Base-by-base conservation (phyloP, 495 filamentous ascomycete genomes). In the Penicillium cosmopolitanum region DNA sequence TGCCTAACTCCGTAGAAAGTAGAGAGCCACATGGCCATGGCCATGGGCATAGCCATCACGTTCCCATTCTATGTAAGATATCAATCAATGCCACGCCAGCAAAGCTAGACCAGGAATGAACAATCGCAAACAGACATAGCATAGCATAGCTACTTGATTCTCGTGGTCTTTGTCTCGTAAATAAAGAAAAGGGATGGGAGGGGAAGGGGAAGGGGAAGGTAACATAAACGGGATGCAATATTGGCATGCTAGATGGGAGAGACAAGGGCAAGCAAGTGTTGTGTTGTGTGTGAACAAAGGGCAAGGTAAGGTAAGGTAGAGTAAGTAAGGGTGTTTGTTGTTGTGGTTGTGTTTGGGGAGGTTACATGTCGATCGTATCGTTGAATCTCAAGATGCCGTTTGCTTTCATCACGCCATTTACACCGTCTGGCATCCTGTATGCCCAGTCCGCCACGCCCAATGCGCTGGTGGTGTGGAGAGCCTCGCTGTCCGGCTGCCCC, bases 311-410 rank as follows among this genome's bases (percentile, higher is more conserved):
- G 5, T 31, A 31, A 31, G 28, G 28, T 31, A 31, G 28, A 31
- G 28, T 31, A 31, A 31, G 28, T 31, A 7, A 31, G 28, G 28
- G 28, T 31, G 28, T 31, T 31, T 23, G 23, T 4, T 31, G 28
- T 31, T 31, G 28, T 47, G 25, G n/a, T 44, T 5, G 23, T 23
- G 28, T 47, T 16, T 21, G 40, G 43, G 9, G 40, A 1, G 57
- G 19, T 80, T 65, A 98, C 82, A 97, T 94, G 63, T 97, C 93
- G 75, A 98, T 93, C 66, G 85, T 91, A 73, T 96, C 93, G 72
- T 94, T 93, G 70, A 98, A 98, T 70, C 88, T 80, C 66, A 98
- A 76, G 52, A 98, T 87, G 4, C 93, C 95, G 66, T 96, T 90
- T 47, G 84, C 84, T 75, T 84, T 91, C 62, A 98, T 78, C 58